phyloP scores from a whole-genome alignment of 83 land plant species.

The Picea abies region DNA sequence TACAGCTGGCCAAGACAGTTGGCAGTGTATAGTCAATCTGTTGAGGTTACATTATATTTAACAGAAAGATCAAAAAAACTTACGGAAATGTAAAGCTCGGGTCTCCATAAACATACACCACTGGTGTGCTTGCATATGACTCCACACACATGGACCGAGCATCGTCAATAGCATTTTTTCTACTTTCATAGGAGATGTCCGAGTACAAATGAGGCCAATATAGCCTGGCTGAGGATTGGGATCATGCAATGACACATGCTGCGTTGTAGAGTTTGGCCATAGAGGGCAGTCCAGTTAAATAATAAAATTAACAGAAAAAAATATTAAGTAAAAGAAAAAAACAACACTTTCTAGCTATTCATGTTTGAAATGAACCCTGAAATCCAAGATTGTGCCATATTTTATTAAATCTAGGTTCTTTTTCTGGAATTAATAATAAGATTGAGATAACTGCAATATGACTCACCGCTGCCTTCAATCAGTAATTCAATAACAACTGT shows the following conservation, averaged over 20 bases:
- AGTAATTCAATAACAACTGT: too few species aligned
- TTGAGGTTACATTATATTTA: too few species aligned
- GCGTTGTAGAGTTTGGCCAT: conserved; percentile 22
- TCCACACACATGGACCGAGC: conserved; percentile 52
- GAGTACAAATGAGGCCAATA: conserved; percentile 43
- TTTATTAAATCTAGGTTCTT: too few species aligned
- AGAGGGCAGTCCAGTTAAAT: neutral
- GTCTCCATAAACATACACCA: conserved; percentile 50
- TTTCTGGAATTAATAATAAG: too few species aligned
- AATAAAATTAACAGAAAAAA: neutral
- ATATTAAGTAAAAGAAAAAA: neutral
- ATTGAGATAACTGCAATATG: too few species aligned
- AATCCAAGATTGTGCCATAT: too few species aligned
- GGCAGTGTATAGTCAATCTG: too few species aligned
- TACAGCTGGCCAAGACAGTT: too few species aligned
- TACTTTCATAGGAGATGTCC: conserved; percentile 37
- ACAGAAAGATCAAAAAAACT: conserved; percentile 5
- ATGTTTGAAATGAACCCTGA: too few species aligned
- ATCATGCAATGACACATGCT: conserved; percentile 51
- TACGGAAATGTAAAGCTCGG: conserved; percentile 51
- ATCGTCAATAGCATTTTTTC: conserved; percentile 44
- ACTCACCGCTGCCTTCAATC: too few species aligned
- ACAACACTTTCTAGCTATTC: neutral
- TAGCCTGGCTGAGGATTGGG: conserved; percentile 35
- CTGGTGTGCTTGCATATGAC: conserved; percentile 50